phyloP scores from a whole-genome alignment of 2,329 filamentous ascomycete genomes.

The Colletotrichum sublineola region DNA sequence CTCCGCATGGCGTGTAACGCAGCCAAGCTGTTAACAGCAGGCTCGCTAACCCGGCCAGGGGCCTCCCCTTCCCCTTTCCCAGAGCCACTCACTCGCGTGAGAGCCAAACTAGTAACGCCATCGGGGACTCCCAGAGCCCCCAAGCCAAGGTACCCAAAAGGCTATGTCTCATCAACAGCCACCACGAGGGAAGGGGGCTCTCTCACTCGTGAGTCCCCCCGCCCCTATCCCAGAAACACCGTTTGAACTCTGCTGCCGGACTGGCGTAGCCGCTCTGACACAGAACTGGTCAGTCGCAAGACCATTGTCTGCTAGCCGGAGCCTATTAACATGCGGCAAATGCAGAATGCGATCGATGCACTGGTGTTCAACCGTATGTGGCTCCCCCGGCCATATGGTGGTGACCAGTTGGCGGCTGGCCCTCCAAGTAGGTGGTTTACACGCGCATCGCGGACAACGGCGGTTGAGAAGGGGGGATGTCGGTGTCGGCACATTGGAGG shows the following conservation, averaged over 20 bases:
- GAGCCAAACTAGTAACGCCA: slow-evolving; percentile 30
- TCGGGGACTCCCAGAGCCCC: slow-evolving; percentile 20
- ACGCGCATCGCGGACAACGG: neutral
- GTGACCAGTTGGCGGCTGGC: neutral
- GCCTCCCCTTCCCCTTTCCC: neutral
- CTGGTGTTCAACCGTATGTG: neutral
- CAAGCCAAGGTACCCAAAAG: neutral
- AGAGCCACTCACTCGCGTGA: slow-evolving; percentile 20
- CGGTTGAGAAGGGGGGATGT: neutral
- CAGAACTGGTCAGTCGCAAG: neutral
- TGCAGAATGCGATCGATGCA: neutral
- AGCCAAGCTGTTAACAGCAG: slow-evolving; percentile 19
- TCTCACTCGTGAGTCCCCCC: neutral
- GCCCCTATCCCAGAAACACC: slow-evolving; percentile 28
- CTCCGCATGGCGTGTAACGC: slow-evolving; percentile 37
- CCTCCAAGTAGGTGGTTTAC: neutral
- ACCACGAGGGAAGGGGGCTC: slow-evolving; percentile 24
- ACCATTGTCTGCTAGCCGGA: slow-evolving; percentile 1
- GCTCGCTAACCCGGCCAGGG: slow-evolving; percentile 27
- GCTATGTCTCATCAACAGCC: slow-evolving; percentile 16
- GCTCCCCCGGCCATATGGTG: slow-evolving; percentile 18
- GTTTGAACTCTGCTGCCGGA: slow-evolving; percentile 28
- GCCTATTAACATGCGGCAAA: neutral
- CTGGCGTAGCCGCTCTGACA: neutral
- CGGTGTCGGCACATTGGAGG: slow-evolving; percentile 10